Percentiles rank a stretch among this genome's conserved stretches.
Conservation (phyloP, 2,329 filamentous ascomycete genomes). For the Akanthomyces dipterigenus region DNA sequence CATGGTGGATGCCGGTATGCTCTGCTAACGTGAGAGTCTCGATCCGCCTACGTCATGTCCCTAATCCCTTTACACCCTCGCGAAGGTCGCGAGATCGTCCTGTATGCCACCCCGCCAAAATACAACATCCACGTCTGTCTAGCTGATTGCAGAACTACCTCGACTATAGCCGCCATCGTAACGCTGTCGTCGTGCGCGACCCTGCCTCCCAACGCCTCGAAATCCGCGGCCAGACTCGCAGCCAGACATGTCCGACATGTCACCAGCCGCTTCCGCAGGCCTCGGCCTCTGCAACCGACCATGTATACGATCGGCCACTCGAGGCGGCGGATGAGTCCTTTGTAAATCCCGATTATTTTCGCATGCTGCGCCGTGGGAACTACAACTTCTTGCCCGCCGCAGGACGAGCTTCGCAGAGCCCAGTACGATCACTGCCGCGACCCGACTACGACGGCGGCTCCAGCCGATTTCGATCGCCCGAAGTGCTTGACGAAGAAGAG, state of each 20-base stretch:
- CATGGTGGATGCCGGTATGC: background rate
- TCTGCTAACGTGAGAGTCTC: background rate
- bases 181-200: slow-evolving; percentile 89
- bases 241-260: slow-evolving; percentile 81
- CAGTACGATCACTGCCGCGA: slow-evolving; percentile 47
- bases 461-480: slow-evolving; percentile 13
- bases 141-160: background rate
- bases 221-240: slow-evolving; percentile 66
- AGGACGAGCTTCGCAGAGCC: slow-evolving; percentile 42
- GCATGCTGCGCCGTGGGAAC: slow-evolving; percentile 66
- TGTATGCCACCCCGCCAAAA: slow-evolving; percentile 47
- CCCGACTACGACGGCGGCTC: slow-evolving; percentile 29
- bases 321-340: slow-evolving; percentile 53
- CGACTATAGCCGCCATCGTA: slow-evolving; percentile 69
- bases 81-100: slow-evolving; percentile 70
- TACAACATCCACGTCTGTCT: background rate
- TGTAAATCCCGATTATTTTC: slow-evolving; percentile 89
- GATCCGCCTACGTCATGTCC: slow-evolving; percentile 40
- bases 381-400: slow-evolving; percentile 34
- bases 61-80: slow-evolving; percentile 69
- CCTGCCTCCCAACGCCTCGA: slow-evolving; percentile 77
- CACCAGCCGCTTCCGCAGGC: slow-evolving; percentile 58
- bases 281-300: slow-evolving; percentile 37
- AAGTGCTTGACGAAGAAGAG: slow-evolving; percentile 20
- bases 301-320: slow-evolving; percentile 39